Conservation (phyloP, 371 early-diverging fungal genomes). For the Cladochytrium tenue region DNA sequence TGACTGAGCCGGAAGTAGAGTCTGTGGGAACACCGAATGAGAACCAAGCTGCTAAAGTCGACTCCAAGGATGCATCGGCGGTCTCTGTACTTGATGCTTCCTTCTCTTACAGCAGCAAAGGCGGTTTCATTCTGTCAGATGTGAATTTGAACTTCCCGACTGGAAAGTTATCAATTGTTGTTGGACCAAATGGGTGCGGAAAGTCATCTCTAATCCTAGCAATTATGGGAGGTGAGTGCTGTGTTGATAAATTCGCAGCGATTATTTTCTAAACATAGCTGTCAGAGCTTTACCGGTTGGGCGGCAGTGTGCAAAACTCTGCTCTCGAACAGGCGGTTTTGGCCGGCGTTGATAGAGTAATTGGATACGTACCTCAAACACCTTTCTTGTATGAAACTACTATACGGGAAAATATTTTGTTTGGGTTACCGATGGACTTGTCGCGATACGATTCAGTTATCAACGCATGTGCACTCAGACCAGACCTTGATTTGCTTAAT, state of each 20-base stretch:
- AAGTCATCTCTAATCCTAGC: conserved; percentile 69
- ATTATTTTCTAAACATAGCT: no score
- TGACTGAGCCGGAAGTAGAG: conserved; percentile 17
- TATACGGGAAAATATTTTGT: conserved; percentile 59
- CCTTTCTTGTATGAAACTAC: conserved; percentile 95
- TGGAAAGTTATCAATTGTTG: conserved; percentile 63
- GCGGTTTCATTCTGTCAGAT: conserved; percentile 26
- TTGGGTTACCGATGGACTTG: conserved; percentile 79
- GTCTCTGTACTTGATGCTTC: no score
- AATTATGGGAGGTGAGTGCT: conserved; percentile 56
- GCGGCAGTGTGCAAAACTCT: no score
- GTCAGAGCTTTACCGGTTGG: no score
- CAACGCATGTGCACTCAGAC: conserved; percentile 60
- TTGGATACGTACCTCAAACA: conserved; percentile 81
- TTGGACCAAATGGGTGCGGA: conserved; percentile 69
- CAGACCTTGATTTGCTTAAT: conserved; percentile 78
- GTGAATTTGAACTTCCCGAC: conserved; percentile 54
- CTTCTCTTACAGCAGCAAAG: no score
- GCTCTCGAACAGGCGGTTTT: no score
- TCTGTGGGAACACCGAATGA: neutral
- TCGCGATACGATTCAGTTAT: conserved; percentile 43
- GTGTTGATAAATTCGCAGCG: conserved; percentile 19
- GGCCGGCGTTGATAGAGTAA: neutral
- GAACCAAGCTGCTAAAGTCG: neutral
- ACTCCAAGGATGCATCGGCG: no score